Evolutionary conservation across 2,329 filamentous ascomycete species (phyloP).

Genomic region (Grosmannia huntii): DNA sequence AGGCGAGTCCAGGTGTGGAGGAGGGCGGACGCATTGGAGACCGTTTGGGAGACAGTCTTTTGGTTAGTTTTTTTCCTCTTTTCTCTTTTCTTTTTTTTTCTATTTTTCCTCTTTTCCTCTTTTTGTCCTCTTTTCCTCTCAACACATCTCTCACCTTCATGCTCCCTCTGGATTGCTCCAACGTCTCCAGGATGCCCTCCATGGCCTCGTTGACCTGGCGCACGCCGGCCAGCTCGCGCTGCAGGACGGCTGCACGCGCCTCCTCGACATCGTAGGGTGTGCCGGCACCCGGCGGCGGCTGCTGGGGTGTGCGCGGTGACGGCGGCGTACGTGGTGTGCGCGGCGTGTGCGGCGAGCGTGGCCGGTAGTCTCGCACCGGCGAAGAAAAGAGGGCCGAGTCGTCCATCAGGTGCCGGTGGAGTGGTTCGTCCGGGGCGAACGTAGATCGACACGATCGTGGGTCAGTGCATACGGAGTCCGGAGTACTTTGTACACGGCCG

Average conservation of each 20-base stretch:
- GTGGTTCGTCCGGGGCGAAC: no score
- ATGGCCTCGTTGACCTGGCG: slow-evolving; percentile 80
- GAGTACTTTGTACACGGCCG: no score
- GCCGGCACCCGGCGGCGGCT: slow-evolving; percentile 13
- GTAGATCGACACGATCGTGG: not conserved
- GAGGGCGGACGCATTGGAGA: slow-evolving; percentile 74
- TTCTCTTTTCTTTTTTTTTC: not conserved
- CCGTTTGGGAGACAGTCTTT: slow-evolving; percentile 73
- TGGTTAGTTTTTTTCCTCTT: not conserved
- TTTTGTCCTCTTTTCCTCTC: not conserved
- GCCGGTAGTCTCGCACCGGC: slow-evolving; percentile 16
- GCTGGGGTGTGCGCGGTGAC: slow-evolving; percentile 15
- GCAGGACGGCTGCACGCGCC: slow-evolving; percentile 59
- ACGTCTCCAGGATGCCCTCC: slow-evolving; percentile 59
- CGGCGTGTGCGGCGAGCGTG: slow-evolving; percentile 24
- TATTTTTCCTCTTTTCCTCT: no score
- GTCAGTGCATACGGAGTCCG: not conserved
- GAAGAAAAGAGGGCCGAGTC: slow-evolving; percentile 14
- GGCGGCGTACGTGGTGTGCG: slow-evolving; percentile 32
- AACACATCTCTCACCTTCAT: slow-evolving; percentile 38
- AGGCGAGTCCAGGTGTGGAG: slow-evolving; percentile 95
- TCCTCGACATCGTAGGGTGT: slow-evolving; percentile 48
- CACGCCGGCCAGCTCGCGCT: slow-evolving; percentile 69
- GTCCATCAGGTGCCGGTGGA: slow-evolving; percentile 9
- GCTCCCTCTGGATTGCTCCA: slow-evolving; percentile 61